These are phyloP conservation scores for Salvia splendens DNA, from an alignment of 257 asterid species.

Conservation along the genomic window DNA sequence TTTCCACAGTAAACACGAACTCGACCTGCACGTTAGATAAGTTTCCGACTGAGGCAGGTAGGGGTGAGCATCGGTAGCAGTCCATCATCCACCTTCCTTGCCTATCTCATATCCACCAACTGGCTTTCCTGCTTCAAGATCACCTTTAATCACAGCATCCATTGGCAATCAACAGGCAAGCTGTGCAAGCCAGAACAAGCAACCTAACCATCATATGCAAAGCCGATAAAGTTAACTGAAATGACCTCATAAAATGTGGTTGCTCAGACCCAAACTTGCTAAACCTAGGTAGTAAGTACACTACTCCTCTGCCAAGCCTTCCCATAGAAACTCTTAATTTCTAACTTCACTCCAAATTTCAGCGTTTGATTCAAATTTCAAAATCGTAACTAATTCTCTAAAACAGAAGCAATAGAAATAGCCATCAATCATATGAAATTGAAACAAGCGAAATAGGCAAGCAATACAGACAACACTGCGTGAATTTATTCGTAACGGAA, in stretches of 20 bases:
- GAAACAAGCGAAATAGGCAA: too few species aligned
- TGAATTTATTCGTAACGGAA: neutral
- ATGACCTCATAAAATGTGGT: too few species aligned
- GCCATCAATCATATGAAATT: too few species aligned
- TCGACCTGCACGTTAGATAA: slow-evolving; percentile 86
- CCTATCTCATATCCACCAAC: slow-evolving; percentile 94
- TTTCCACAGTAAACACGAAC: neutral
- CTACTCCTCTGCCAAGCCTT: too few species aligned
- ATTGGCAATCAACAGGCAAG: slow-evolving; percentile 60
- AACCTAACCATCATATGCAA: neutral
- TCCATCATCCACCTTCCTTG: slow-evolving; percentile 95
- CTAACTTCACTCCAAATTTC: too few species aligned
- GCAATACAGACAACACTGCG: too few species aligned
- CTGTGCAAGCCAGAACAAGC: slow-evolving; percentile 15
- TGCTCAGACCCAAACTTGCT: too few species aligned
- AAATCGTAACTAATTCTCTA: too few species aligned
- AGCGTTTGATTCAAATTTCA: too few species aligned
- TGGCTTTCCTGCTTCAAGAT: slow-evolving; percentile 72
- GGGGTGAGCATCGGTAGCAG: slow-evolving; percentile 65
- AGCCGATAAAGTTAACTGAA: slow-evolving; percentile 40
- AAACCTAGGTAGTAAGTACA: too few species aligned
- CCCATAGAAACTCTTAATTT: too few species aligned
- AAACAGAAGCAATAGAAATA: too few species aligned
- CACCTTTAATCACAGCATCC: slow-evolving; percentile 96
- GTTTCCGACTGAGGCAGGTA: slow-evolving; percentile 66